Evolutionary conservation across 2,329 filamentous ascomycete genomes (phyloP).

Genomic region (Teratosphaeria pseudoeucalypti): DNA sequence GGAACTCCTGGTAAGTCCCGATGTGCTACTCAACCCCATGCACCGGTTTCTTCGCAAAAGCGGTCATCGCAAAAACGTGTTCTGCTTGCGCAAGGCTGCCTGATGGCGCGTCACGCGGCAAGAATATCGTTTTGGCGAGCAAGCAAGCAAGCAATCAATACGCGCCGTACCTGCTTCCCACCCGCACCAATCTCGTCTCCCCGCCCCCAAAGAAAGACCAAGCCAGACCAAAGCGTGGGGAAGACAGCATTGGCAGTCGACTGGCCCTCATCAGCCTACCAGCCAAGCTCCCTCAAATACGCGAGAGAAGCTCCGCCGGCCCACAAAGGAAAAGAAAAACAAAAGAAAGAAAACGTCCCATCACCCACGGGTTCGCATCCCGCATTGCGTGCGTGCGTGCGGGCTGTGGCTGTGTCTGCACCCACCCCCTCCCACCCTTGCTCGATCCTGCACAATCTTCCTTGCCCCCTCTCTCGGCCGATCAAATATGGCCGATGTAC

Average conservation of each 20-base stretch:
- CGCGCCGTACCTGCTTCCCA: slow-evolving; percentile 5
- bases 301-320: not conserved
- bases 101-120: not conserved
- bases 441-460: too few relatives aligned
- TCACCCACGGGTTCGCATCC: not conserved
- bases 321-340: not conserved
- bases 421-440: too few relatives aligned
- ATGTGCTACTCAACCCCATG: not conserved
- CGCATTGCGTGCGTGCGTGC: not conserved
- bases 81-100: not conserved
- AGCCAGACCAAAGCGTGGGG: not conserved
- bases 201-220: not conserved
- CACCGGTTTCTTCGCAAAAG: not conserved
- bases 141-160: not conserved
- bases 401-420: not conserved
- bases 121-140: not conserved
- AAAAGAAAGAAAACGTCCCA: too few relatives aligned
- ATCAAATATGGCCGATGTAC: too few relatives aligned
- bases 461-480: too few relatives aligned
- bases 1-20: slow-evolving; percentile 79
- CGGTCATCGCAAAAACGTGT: not conserved
- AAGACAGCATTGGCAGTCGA: not conserved
- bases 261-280: not conserved
- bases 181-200: not conserved
- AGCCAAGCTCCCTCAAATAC: not conserved